Evolutionary conservation across 2,329 filamentous ascomycete species (phyloP).

Genomic region (Aspergillaceae sp.): DNA sequence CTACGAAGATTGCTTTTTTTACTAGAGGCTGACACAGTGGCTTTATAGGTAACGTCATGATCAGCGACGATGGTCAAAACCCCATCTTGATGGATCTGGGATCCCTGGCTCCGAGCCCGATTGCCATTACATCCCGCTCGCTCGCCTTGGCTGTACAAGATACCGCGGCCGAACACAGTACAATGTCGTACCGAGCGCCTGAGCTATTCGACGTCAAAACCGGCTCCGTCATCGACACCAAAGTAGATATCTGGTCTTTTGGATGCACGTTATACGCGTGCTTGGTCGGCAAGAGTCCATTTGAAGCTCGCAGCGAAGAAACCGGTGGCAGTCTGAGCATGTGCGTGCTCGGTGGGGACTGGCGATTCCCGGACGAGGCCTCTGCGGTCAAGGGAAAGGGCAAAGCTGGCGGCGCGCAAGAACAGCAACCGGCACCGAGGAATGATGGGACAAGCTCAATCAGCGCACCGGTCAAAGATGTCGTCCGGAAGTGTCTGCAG

Average conservation of each 20-base stretch:
- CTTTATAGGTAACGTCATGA: slow-evolving; percentile 83
- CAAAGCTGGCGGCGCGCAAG: slow-evolving; percentile 29
- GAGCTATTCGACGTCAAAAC: slow-evolving; percentile 98
- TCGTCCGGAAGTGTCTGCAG: slow-evolving; percentile 76
- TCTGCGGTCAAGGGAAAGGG: slow-evolving; percentile 54
- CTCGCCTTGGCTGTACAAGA: slow-evolving; percentile 89
- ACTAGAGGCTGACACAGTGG: background rate
- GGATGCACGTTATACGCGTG: slow-evolving; percentile 98
- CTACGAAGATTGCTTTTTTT: background rate
- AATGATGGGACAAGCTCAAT: slow-evolving; percentile 48
- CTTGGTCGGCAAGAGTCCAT: slow-evolving; percentile 90
- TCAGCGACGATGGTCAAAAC: slow-evolving; percentile 76
- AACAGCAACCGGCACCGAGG: slow-evolving; percentile 22
- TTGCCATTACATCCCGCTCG: slow-evolving; percentile 80
- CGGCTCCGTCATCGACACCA: slow-evolving; percentile 82
- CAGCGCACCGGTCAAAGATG: slow-evolving; percentile 72
- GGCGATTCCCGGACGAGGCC: slow-evolving; percentile 84
- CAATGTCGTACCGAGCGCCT: slow-evolving; percentile 96
- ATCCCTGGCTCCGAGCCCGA: slow-evolving; percentile 77
- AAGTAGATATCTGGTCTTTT: slow-evolving; percentile 95
- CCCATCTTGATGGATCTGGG: slow-evolving; percentile 98
- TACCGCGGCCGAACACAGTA: slow-evolving; percentile 88
- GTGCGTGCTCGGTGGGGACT: slow-evolving; percentile 87
- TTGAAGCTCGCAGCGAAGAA: slow-evolving; percentile 91
- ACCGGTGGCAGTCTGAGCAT: slow-evolving; percentile 89